Base-by-base conservation (phyloP, 1,139 yeast species). In the Sugiyamaella neomexicana region DNA sequence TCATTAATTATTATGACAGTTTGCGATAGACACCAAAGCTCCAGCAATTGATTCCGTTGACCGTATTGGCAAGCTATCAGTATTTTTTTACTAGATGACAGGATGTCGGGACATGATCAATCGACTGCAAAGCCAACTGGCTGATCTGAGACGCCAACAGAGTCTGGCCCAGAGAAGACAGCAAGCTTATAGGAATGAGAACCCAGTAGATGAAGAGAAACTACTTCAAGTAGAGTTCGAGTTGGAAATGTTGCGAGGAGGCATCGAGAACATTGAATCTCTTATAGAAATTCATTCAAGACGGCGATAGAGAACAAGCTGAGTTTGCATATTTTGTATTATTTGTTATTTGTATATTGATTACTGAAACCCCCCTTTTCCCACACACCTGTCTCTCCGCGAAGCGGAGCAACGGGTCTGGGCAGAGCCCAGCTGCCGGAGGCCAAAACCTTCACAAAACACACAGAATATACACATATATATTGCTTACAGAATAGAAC, bases 171-270 rank as follows among this genome's bases (percentile, higher is more conserved):
- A 23, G n/a, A 32, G 41, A 25, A 43, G 56, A 13, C 39, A 37
- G 29, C 34, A 32, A 20, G 12, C 10, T 31, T 46, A 45, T 29
- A 45, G 45, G 10, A 41, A 45, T 10, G 50, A 49, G 27, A 37
- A 23, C 4, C 56, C 56, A 12, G 48, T 41, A 16, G 56, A 53
- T 25, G 53, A 53, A 2, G 60, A 57, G 32, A 52, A 50, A 40
- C 36, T 55, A 2, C 48, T 55, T 5, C 58, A 57, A 29, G 55
- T 50, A 7, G 56, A 56, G 46, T 61, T 61, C 46, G 62, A 61
- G 51, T 46, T 61, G 17, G 62, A 60, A 39, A 61, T 61, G 64
- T 51, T 61, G 13, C 23, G 48, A 1, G 64, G 64, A 2, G 64
- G 60, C 29, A 52, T 59, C 16, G 53, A 52, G 44, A 58, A 59